A percentile compares a stretch with the other conserved stretches of the same genome.
phyloP scores from a whole-genome alignment of 169 alveolate genomes.

The Eimeria falciformis region DNA sequence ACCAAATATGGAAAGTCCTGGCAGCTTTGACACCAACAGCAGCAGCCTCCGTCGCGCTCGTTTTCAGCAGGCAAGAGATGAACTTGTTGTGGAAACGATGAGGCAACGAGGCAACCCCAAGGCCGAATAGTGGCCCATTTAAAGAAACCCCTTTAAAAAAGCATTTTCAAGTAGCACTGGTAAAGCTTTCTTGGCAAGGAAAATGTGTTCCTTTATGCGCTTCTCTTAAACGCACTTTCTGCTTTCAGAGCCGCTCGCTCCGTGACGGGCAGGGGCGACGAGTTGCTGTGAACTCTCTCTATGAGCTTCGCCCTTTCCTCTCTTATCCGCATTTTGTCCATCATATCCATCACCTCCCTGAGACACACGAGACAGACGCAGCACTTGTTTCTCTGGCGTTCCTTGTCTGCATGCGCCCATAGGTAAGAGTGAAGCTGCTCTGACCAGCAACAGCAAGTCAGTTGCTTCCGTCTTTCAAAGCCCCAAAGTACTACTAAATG shows the following conservation, averaged over 20 bases:
- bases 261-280: slow-evolving; percentile 12
- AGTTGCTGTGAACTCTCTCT: background rate
- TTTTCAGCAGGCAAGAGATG: background rate
- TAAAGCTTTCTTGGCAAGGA: too few species aligned
- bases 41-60: background rate
- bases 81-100: background rate
- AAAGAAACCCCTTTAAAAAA: too few species aligned
- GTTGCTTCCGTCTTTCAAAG: background rate
- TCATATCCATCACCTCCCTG: background rate
- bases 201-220: background rate
- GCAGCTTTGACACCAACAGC: background rate
- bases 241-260: slow-evolving; percentile 19
- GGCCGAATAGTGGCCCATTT: background rate
- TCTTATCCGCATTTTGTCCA: background rate
- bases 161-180: too few species aligned
- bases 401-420: background rate
- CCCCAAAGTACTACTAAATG: background rate
- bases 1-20: background rate
- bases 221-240: background rate
- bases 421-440: background rate
- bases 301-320: background rate
- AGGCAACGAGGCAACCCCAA: background rate
- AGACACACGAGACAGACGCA: background rate
- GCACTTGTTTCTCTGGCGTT: background rate
- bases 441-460: background rate